These are phyloP conservation scores for Mycena galopus DNA, from an alignment of 768 basidiomycete species.

Conservation along the genomic window DNA sequence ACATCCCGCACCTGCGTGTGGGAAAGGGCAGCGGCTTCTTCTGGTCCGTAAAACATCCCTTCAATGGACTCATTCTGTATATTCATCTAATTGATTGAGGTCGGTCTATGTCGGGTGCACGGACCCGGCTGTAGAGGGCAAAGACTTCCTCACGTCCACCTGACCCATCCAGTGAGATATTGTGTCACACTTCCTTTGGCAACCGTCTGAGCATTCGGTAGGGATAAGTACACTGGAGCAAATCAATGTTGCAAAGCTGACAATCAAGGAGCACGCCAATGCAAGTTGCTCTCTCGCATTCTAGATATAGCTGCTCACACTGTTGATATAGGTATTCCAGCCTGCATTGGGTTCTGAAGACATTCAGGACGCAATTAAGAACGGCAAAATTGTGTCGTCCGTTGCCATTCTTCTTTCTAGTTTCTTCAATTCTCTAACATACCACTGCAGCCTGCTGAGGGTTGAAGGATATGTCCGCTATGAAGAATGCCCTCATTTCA, in stretches of 20 bases:
- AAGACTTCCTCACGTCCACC: conserved; percentile 66
- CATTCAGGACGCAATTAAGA: conserved; percentile 68
- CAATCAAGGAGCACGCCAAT: conserved; percentile 86
- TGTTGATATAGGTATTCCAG: conserved; percentile 69
- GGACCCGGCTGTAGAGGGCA: conserved; percentile 59
- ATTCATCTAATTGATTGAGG: conserved; percentile 54
- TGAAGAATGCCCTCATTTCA: neutral
- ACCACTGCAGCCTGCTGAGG: conserved; percentile 71
- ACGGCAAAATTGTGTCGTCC: conserved; percentile 87
- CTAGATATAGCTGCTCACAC: neutral
- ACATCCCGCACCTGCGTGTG: conserved; percentile 84
- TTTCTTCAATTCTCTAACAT: neutral
- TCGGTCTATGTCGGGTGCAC: conserved; percentile 78
- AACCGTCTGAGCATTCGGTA: conserved; percentile 33
- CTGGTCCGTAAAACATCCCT: conserved; percentile 81
- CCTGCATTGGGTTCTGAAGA: conserved; percentile 66
- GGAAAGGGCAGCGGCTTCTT: conserved; percentile 94
- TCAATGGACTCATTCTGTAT: too few species aligned
- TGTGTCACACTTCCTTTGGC: neutral
- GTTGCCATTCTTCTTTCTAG: conserved; percentile 87
- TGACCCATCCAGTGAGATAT: conserved; percentile 63
- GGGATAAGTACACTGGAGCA: conserved; percentile 97
- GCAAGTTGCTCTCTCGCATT: conserved; percentile 51
- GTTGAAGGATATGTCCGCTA: conserved; percentile 80
- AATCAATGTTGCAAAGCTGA: conserved; percentile 84